Conservation (phyloP, 805 yeast species). For the Danielozyma ontarioensis region DNA sequence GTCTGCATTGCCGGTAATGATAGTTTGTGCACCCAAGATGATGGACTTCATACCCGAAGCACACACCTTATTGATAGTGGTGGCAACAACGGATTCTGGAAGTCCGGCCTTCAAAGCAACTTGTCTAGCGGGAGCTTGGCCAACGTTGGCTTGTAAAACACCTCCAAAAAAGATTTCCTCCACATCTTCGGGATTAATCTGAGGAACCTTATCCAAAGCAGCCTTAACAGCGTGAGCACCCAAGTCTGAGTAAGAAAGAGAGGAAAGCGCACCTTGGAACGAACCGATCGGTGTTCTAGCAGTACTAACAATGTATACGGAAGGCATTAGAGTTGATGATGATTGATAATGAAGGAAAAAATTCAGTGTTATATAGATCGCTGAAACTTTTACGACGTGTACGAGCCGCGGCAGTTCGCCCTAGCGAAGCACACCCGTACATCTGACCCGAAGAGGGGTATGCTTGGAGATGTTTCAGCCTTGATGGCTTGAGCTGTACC, state of each 20-base stretch:
- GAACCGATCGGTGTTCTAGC: constrained; percentile 97
- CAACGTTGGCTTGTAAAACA: constrained; percentile 87
- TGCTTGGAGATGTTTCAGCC: no score
- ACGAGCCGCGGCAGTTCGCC: no score
- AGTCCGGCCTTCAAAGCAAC: constrained; percentile 90
- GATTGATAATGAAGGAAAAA: no score
- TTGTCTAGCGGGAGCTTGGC: constrained; percentile 98
- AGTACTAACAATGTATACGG: constrained; percentile 84
- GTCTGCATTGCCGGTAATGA: constrained; percentile 83
- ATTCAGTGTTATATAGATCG: no score
- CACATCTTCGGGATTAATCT: constrained; percentile 68
- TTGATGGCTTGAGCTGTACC: no score
- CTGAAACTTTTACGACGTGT: no score
- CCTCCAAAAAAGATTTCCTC: constrained; percentile 93
- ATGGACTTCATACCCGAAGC: constrained; percentile 94
- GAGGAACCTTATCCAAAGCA: constrained; percentile 79
- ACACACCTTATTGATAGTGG: constrained; percentile 94
- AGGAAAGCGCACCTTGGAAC: constrained; percentile 77
- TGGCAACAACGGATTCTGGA: constrained; percentile 72
- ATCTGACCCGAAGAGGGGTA: no score
- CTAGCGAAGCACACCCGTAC: no score
- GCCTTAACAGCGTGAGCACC: constrained; percentile 92
- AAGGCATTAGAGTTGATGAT: no score
- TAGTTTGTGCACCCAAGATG: constrained; percentile 86
- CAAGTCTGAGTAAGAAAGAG: constrained; percentile 74